These are phyloP conservation scores for Podospora conica DNA, from an alignment of 495 filamentous ascomycete genomes.

Conservation along the genomic window DNA sequence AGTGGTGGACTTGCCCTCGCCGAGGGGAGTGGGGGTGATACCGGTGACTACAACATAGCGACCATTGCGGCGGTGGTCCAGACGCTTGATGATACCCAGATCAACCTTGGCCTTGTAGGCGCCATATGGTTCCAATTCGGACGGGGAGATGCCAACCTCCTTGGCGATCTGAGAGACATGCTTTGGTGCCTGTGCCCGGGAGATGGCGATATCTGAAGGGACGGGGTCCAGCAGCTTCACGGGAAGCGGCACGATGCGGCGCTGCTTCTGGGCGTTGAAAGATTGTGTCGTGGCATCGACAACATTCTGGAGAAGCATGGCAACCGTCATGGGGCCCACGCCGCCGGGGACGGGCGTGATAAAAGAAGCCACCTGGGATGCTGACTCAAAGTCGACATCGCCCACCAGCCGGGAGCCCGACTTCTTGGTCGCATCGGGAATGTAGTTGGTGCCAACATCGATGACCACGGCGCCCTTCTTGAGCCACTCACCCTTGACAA, in stretches of 20 bases:
- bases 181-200: conserved; percentile 83
- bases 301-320: conserved; percentile 93
- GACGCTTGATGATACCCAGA: conserved; percentile 69
- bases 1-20: conserved; percentile 98
- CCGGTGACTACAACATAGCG: conserved; percentile 88
- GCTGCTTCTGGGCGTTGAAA: conserved; percentile 72
- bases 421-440: conserved; percentile 89
- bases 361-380: conserved; percentile 78
- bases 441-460: conserved; percentile 96
- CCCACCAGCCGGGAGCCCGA: conserved; percentile 91
- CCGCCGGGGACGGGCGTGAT: conserved; percentile 97
- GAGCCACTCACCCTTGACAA: conserved; percentile 91
- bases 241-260: conserved; percentile 70
- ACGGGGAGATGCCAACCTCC: conserved; percentile 76
- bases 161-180: conserved; percentile 74
- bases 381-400: conserved; percentile 88
- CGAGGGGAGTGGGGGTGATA: conserved; percentile 95
- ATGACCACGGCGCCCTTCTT: conserved; percentile 93
- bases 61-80: conserved; percentile 80
- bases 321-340: conserved; percentile 97
- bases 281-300: conserved; percentile 73
- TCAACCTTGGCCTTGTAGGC: conserved; percentile 93
- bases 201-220: conserved; percentile 91
- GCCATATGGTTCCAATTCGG: conserved; percentile 91
- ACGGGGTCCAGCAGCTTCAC: conserved; percentile 69